These are phyloP conservation scores for Tuber borchii DNA, from an alignment of 495 filamentous ascomycete genomes.

Conservation along the genomic window DNA sequence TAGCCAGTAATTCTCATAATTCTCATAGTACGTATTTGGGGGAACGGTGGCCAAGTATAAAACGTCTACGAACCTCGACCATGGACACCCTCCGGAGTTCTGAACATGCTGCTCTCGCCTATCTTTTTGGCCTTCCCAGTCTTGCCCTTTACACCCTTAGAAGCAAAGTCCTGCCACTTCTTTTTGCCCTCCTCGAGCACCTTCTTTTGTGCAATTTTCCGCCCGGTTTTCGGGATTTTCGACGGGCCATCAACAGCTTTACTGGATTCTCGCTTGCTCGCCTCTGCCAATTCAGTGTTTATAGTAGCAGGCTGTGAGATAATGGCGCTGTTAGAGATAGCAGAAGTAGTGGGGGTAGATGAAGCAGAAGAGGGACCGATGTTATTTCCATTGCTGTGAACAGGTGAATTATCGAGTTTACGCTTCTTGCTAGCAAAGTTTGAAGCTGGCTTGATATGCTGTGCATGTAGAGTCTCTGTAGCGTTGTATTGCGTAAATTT, in stretches of 20 bases:
- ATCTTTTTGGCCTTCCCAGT: slow-evolving; percentile 66
- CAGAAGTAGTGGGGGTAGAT: slow-evolving; percentile 45
- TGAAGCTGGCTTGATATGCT: slow-evolving; percentile 73
- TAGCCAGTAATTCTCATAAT: slow-evolving; percentile 38
- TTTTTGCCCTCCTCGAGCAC: slow-evolving; percentile 83
- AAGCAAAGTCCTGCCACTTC: slow-evolving; percentile 88
- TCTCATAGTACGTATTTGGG: neutral
- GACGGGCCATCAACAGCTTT: slow-evolving; percentile 62
- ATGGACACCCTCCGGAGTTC: slow-evolving; percentile 76
- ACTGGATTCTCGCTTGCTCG: slow-evolving; percentile 58
- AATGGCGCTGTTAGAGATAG: slow-evolving; percentile 52
- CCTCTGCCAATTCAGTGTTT: slow-evolving; percentile 67
- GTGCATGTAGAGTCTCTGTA: slow-evolving; percentile 74
- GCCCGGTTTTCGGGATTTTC: slow-evolving; percentile 58
- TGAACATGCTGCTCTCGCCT: slow-evolving; percentile 69
- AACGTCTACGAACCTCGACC: slow-evolving; percentile 62
- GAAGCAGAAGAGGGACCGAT: slow-evolving; percentile 42
- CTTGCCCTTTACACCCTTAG: slow-evolving; percentile 71
- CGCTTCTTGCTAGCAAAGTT: slow-evolving; percentile 66
- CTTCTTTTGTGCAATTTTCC: slow-evolving; percentile 84
- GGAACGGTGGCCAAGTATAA: slow-evolving; percentile 19
- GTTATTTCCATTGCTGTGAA: slow-evolving; percentile 40
- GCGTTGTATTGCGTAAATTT: slow-evolving; percentile 86
- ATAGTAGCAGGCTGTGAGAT: slow-evolving; percentile 84
- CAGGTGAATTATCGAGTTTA: slow-evolving; percentile 77